Conservation (phyloP, 2,329 filamentous ascomycete genomes). For the Myriosclerotinia scirpicola region DNA sequence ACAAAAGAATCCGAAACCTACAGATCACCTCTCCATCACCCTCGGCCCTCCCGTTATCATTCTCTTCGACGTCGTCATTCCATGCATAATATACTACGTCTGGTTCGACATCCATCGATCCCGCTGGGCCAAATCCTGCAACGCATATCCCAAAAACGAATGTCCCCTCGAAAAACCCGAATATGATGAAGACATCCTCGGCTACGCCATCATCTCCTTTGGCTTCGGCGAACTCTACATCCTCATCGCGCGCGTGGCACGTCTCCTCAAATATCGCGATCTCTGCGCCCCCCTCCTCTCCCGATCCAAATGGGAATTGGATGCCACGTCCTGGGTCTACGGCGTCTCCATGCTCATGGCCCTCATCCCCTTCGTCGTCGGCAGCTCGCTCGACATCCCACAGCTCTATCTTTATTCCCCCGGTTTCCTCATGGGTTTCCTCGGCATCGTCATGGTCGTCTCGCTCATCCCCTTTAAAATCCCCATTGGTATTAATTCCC, state of each 20-base stretch:
- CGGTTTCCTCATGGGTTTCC: slow-evolving; percentile 82
- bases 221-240: slow-evolving; percentile 33
- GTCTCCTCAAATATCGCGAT: slow-evolving; percentile 27
- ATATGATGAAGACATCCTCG: slow-evolving; percentile 30
- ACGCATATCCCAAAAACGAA: slow-evolving; percentile 15
- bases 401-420: slow-evolving; percentile 52
- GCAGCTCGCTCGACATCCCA: slow-evolving; percentile 27
- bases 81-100: slow-evolving; percentile 33
- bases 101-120: slow-evolving; percentile 24
- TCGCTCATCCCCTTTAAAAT: slow-evolving; percentile 77
- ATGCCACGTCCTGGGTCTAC: slow-evolving; percentile 34
- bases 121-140: slow-evolving; percentile 26
- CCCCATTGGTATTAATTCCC: slow-evolving; percentile 33
- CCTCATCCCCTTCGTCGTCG: slow-evolving; percentile 33
- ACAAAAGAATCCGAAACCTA: slow-evolving; percentile 31
- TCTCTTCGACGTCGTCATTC: slow-evolving; percentile 32
- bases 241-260: slow-evolving; percentile 26
- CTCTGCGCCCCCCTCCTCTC: slow-evolving; percentile 32
- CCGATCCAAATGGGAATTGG: slow-evolving; percentile 31
- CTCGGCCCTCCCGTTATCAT: slow-evolving; percentile 32
- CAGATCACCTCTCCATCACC: slow-evolving; percentile 33
- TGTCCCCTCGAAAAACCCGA: slow-evolving; percentile 29
- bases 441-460: slow-evolving; percentile 74
- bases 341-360: slow-evolving; percentile 32
- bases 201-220: slow-evolving; percentile 31